Base-by-base conservation (phyloP, 139 green algal genomes). In the Chlorella sp. region DNA sequence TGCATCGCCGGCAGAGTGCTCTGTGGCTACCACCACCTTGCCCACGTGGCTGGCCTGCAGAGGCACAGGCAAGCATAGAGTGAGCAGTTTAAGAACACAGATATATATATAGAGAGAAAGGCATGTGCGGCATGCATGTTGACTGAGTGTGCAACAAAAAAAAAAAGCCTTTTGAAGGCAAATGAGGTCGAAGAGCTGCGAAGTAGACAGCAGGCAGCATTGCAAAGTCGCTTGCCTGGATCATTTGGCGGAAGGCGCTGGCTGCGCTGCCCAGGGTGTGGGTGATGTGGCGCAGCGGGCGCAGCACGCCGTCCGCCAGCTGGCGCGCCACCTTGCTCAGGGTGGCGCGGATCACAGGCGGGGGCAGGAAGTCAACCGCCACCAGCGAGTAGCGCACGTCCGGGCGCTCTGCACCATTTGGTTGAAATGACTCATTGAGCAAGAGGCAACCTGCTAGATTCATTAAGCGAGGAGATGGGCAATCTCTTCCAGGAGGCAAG, bases 281-380 rank as follows among this genome's bases (percentile, higher is more conserved):
- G 1, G 68, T 83, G 18, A 92, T 86, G n/a, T 84, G 78, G 48
- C 84, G 93, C 66, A 98, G 92, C 0, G 95, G 95, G 18, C 32
- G 28, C 1, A 97, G 28, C 26, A 19, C n/a, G 28, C 95, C 95
- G 1, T 90, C 92, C 15, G 96, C 84, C 79, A 91, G 66, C 30
- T 89, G 80, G 30, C 69, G 30, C 16, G 90, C 82, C 3, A 92
- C 81, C 39, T 88, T 88, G 37, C 2, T 18, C 79, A 97, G 83
- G 60, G 91, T 81, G 30, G 57, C 18, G 14, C 89, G 34, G 79
- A 98, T 88, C 12, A 93, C 91, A 4, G 85, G 0, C 18, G 92
- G 89, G 0, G 97, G 95, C 89, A 99, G 90, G 92, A 99, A 98
- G 94, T 99, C 97, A 22, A 99, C 93, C 3, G 97, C 97, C 36